Conservation (phyloP, 768 basidiomycete genomes). For the Mycena galopus region DNA sequence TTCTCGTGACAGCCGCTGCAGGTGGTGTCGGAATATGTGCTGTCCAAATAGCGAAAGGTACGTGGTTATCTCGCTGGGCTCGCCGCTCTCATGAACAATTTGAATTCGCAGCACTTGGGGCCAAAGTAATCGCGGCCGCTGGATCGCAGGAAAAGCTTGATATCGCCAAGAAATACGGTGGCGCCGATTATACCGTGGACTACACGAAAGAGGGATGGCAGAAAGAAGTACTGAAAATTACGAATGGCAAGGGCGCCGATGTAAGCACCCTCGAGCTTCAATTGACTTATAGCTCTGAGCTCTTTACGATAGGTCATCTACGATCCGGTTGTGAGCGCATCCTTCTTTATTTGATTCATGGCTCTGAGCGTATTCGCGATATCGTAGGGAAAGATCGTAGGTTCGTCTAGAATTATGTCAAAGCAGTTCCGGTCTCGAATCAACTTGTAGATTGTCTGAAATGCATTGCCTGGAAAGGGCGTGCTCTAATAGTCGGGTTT, state of each 20-base stretch:
- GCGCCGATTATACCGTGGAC: conserved; percentile 87
- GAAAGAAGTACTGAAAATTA: conserved; percentile 87
- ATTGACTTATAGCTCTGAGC: no score
- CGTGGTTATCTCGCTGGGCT: conserved; percentile 6
- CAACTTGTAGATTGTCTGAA: conserved; percentile 78
- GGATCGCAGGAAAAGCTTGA: conserved; percentile 84
- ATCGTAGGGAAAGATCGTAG: conserved; percentile 34
- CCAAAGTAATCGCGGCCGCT: conserved; percentile 95
- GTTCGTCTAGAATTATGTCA: not conserved
- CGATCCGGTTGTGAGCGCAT: conserved; percentile 76
- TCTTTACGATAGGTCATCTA: conserved; percentile 57
- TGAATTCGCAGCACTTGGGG: conserved; percentile 80
- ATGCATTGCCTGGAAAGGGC: conserved; percentile 95
- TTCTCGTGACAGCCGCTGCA: conserved; percentile 95
- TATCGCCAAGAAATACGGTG: conserved; percentile 79
- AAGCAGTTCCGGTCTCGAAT: not conserved
- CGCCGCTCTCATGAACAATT: conserved; percentile 1
- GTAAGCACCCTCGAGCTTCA: conserved; percentile 47
- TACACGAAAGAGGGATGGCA: conserved; percentile 89
- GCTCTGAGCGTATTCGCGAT: not conserved
- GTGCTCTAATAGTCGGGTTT: conserved; percentile 94
- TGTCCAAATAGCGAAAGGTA: conserved; percentile 93
- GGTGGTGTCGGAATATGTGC: conserved; percentile 96
- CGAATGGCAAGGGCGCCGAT: conserved; percentile 87
- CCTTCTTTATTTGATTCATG: not conserved